Conservation (phyloP, 2,329 filamentous ascomycete genomes). For the Colletotrichum navitas region DNA sequence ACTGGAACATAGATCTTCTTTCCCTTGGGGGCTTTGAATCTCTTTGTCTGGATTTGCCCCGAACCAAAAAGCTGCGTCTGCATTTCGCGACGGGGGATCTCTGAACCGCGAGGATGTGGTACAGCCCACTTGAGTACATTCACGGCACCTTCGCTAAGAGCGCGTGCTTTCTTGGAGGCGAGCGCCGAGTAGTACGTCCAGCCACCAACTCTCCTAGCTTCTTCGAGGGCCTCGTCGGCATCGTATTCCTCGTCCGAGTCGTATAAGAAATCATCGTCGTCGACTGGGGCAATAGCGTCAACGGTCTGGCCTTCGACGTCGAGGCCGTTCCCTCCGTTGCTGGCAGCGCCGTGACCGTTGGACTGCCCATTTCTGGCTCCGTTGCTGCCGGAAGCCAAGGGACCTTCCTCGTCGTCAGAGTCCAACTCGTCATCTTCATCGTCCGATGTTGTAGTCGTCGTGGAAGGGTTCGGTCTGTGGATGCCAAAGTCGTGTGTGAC, state of each 20-base stretch:
- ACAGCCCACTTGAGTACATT: conserved; percentile 63
- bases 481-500: conserved; percentile 91
- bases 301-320: conserved; percentile 90
- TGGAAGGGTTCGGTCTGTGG: conserved; percentile 80
- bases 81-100: conserved; percentile 69
- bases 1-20: conserved; percentile 97
- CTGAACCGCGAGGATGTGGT: conserved; percentile 67
- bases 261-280: conserved; percentile 84
- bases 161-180: conserved; percentile 58
- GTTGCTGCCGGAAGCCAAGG: conserved; percentile 20
- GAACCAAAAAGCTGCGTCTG: conserved; percentile 66
- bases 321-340: conserved; percentile 53
- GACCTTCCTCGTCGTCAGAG: conserved; percentile 53
- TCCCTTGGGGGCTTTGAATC: conserved; percentile 80
- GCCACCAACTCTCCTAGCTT: conserved; percentile 81
- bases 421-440: conserved; percentile 77
- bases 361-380: conserved; percentile 51
- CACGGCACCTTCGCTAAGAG: conserved; percentile 57
- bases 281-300: conserved; percentile 66
- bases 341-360: conserved; percentile 52
- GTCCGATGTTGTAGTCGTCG: conserved; percentile 82
- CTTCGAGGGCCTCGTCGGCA: conserved; percentile 79
- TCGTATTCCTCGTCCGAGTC: conserved; percentile 90
- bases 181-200: conserved; percentile 79
- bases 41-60: conserved; percentile 67